Evolutionary conservation across 495 filamentous ascomycete genomes (phyloP), one percentile per base, ranked within the genome.

Genomic region (Symbiotaphrina buchneri): DNA sequence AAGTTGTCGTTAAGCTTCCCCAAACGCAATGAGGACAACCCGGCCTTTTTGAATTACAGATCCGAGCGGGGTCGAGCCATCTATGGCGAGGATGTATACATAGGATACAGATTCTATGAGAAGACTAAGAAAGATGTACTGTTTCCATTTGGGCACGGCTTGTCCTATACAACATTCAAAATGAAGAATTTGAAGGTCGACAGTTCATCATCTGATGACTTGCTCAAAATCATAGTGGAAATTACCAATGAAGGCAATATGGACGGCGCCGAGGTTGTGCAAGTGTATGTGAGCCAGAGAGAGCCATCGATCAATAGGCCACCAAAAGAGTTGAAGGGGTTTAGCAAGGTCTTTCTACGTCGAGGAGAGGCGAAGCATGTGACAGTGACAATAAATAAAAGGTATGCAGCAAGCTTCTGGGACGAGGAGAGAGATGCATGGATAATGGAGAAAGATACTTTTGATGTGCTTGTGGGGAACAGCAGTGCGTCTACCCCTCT

Each of bases 71-170:
- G 65, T 23, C 63, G 71, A 30, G 75, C 82, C 6, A 53, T 80
- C 4, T 84, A 84, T 42, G 73, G 74, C 27, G 78, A 85, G 48
- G 71, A 72, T 36, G 52, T 90, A 29, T 85, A 74, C 46, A 71
- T 91, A 32, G 79, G 80, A 2, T 90, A 91, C 47, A 58, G 75
- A 2, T 75, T 76, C 52, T 91, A 81, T 53, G 80, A 91, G 45
- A 66, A 69, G 27, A 47, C 61, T n/a, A 52, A 63, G 8, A 54
- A 74, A 20, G 49, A 54, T 1, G 70, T 77, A 0, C 59, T 74
- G 0, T 87, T 87, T 52, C 58, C 72, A 28, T 90, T 91, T 42
- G 80, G 81, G 27, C 70, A 85, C 45, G 81, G 81, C 14, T 63
- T 91, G 6, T 79, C 73, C 0, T 90, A 87, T 48, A 79, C 80